Evolutionary conservation across 768 basidiomycete species (phyloP), one percentile per base, ranked within the genome.

Genomic region (Auriscalpium microsporum): DNA sequence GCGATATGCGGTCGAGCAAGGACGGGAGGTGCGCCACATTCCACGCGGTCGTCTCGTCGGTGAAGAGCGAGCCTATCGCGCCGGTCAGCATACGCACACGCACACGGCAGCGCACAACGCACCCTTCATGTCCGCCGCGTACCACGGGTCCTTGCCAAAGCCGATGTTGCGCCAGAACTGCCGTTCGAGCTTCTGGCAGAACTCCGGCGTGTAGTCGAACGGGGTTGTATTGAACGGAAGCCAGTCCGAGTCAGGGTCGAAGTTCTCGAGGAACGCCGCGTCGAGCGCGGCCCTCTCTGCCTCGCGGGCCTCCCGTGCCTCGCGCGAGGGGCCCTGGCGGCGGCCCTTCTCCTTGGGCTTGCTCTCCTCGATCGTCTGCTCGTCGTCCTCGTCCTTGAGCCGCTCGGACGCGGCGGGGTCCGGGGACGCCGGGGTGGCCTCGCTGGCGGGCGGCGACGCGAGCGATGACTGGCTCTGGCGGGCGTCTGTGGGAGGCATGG

Each of bases 111-210:
- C 10, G 49, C 23, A 53, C 33, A 61, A 73, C 80, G 58, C 51
- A 87, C 94, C 95, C 74, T 87, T 82, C 58, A 92, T 86, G 68
- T 99, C 96, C 4, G 96, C 96, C 17, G 95, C 96, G 69, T 99
- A 99, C 94, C 92, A 95, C 3, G 94, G 83, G n/a, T 94, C 78
- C 59, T 85, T 88, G 4, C 92, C 90, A 4, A 95, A 69, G 0
- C 92, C 85, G 69, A 91, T 84, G 60, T 89, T 93, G 52, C 94
- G 77, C 96, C 96, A 99, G 69, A 84, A 97, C 53, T 86, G 79
- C 34, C 94, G 77, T 71, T 97, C 94, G 17, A 98, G 77, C 58
- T 85, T 83, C 57, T 82, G 80, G 67, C 94, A 96, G 57, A 90
- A 88, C 58, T 95, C 93, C 11, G 80, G 78, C 0, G 90, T 94